Evolutionary conservation across 768 basidiomycete genomes (phyloP), one percentile per base, ranked within the genome.

Genomic region (Mycena metata): DNA sequence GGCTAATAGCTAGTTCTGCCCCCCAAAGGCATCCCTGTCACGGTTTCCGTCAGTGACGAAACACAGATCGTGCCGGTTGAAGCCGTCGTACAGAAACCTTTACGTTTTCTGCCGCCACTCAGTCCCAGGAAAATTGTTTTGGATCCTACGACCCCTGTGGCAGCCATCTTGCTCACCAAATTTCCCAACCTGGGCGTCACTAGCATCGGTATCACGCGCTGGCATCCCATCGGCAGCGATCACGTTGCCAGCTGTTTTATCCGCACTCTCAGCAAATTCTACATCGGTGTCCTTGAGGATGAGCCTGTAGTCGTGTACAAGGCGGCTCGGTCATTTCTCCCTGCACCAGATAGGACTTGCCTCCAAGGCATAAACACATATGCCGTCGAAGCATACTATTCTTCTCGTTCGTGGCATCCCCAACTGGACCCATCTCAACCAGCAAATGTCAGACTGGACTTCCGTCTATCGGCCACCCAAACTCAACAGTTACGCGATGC

Each of bases 141-240:
- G 12, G 60, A 67, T 26, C 45, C 66, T 17, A 56, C 41, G 19
- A 30, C 66, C 21, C 60, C 66, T 21, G 59, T 67, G 21, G 60
- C 66, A 21, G 42, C 52, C 11, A 61, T 66, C 16, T 43, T 41
- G 2, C 51, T 67, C 51, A 67, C 66, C 23, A 24, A 47, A 35
- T 67, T 67, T n/a, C 45, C 66, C 24, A 56, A 56, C 21, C 52
- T 67, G 12, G 54, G 60, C 3, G 39, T 23, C 15, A 67, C 52
- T 10, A 49, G 66, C 19, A 57, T 67, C 13, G 66, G 59, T 24
- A 56, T 67, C 21, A 55, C 45, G 6, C 59, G 66, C 21, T 67
- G 66, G 66, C 66, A 67, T 30, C 66, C 59, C 12, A 61, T 67
- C 16, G 66, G 66, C 15, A 67, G 66, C 36, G 66, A 67, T 30